Evolutionary conservation across 192 early-diverging fungal species (phyloP).

Genomic region (Podila epigama): DNA sequence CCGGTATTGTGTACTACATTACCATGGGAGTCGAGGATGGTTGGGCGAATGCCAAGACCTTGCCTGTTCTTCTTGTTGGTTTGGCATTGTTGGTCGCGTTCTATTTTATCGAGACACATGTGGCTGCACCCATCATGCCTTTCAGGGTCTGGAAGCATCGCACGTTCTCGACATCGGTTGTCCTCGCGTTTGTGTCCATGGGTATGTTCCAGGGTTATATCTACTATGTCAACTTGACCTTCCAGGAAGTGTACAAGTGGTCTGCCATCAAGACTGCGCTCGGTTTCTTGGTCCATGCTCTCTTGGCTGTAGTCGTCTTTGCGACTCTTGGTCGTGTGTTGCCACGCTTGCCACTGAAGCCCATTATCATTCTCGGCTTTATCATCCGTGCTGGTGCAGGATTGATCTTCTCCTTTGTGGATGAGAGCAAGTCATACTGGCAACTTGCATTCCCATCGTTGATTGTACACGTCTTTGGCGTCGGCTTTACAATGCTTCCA

Average conservation of each 20-base stretch:
- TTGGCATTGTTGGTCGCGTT: slow-evolving; percentile 41
- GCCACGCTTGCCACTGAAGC: slow-evolving; percentile 20
- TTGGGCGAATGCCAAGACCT: slow-evolving; percentile 35
- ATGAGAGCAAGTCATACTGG: slow-evolving; percentile 27
- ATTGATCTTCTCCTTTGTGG: slow-evolving; percentile 24
- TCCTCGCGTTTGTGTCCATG: slow-evolving; percentile 42
- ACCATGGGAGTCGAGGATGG: slow-evolving; percentile 34
- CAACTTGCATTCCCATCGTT: slow-evolving; percentile 33
- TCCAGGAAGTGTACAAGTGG: slow-evolving; percentile 53
- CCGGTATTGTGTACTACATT: slow-evolving; percentile 38
- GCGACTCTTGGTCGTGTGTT: slow-evolving; percentile 39
- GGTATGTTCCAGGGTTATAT: slow-evolving; percentile 50
- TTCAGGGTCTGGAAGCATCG: slow-evolving; percentile 47
- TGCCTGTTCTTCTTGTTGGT: slow-evolving; percentile 24
- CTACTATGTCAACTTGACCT: slow-evolving; percentile 51
- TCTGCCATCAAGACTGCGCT: slow-evolving; percentile 49
- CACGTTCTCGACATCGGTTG: slow-evolving; percentile 51
- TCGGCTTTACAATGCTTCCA: slow-evolving; percentile 24
- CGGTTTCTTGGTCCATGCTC: slow-evolving; percentile 46
- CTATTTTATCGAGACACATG: slow-evolving; percentile 36
- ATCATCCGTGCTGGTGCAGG: slow-evolving; percentile 10
- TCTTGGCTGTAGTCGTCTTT: slow-evolving; percentile 39
- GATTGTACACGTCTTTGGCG: slow-evolving; percentile 30
- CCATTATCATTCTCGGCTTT: slow-evolving; percentile 18
- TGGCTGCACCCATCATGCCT: slow-evolving; percentile 41